Conservation (phyloP, 768 basidiomycete genomes). For the Kwoniella europaea region DNA sequence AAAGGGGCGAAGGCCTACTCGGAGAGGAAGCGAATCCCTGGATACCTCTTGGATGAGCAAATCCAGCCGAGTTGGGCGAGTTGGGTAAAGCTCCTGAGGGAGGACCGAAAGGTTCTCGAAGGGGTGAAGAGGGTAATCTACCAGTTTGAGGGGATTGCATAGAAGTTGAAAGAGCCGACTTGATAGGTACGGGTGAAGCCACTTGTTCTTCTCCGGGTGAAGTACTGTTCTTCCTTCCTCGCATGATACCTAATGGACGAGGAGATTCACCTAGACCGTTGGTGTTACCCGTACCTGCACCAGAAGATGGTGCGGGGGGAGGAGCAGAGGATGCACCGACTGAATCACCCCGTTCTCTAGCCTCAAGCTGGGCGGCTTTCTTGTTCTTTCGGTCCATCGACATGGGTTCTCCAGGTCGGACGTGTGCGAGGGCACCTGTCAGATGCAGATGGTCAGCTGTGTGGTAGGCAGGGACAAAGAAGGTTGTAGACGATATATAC, state of each 20-base stretch:
- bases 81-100: conserved; percentile 40
- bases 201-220: conserved; percentile 27
- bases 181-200: conserved; percentile 48
- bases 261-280: conserved; percentile 12
- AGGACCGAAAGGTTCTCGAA: conserved; percentile 52
- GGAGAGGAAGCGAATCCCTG: conserved; percentile 46
- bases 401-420: conserved; percentile 91
- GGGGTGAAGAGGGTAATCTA: conserved; percentile 41
- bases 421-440: conserved; percentile 87
- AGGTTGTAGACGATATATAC: conserved; percentile 18
- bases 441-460: background rate
- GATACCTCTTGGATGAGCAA: conserved; percentile 28
- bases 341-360: conserved; percentile 34
- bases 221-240: conserved; percentile 24
- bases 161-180: conserved; percentile 42
- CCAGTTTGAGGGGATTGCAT: conserved; percentile 43
- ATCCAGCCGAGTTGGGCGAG: conserved; percentile 43
- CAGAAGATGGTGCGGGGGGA: conserved; percentile 17
- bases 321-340: conserved; percentile 19
- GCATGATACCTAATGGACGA: conserved; percentile 16
- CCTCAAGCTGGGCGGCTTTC: conserved; percentile 56
- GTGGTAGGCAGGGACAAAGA: background rate
- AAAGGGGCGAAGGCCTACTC: conserved; percentile 54
- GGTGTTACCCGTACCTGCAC: conserved; percentile 9
- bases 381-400: conserved; percentile 98